Evolutionary conservation across 805 yeast species (phyloP).

Genomic region (Schwanniomyces pseudopolymorphus): DNA sequence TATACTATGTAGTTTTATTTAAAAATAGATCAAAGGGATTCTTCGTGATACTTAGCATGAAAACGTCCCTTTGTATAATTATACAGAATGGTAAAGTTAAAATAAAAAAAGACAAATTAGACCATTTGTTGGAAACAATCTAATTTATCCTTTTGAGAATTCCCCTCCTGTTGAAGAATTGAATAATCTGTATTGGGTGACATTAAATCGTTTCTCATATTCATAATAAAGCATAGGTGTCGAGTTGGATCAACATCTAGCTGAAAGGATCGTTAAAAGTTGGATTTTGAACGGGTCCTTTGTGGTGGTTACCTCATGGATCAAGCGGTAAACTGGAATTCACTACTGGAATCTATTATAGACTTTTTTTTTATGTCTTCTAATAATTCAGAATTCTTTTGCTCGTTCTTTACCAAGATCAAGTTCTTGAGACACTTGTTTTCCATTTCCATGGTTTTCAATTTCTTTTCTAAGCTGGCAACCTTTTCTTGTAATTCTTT

Average conservation of each 20-base stretch:
- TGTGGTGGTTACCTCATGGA: constrained; percentile 9
- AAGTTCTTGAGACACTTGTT: constrained; percentile 79
- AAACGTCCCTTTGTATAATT: background rate
- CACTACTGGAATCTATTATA: constrained; percentile 27
- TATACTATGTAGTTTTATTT: background rate
- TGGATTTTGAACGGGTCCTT: constrained; percentile 9
- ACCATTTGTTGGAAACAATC: constrained; percentile 21
- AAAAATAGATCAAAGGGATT: background rate
- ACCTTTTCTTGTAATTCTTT: constrained; percentile 72
- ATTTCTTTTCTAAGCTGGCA: constrained; percentile 62
- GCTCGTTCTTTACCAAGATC: constrained; percentile 76
- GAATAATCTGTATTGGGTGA: background rate
- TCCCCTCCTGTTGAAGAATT: constrained; percentile 16
- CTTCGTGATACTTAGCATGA: background rate
- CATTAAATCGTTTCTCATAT: constrained; percentile 2
- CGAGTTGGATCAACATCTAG: constrained; percentile 2
- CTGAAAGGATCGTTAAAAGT: constrained; percentile 7
- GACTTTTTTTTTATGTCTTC: constrained; percentile 53
- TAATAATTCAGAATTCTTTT: constrained; percentile 51
- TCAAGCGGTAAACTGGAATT: constrained; percentile 32
- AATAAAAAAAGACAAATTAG: background rate
- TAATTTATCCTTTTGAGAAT: background rate
- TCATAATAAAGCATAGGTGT: background rate
- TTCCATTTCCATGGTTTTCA: constrained; percentile 90
- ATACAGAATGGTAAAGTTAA: background rate